phyloP scores from a whole-genome alignment of 306 rosid species.

The Cucumis hystrix region DNA sequence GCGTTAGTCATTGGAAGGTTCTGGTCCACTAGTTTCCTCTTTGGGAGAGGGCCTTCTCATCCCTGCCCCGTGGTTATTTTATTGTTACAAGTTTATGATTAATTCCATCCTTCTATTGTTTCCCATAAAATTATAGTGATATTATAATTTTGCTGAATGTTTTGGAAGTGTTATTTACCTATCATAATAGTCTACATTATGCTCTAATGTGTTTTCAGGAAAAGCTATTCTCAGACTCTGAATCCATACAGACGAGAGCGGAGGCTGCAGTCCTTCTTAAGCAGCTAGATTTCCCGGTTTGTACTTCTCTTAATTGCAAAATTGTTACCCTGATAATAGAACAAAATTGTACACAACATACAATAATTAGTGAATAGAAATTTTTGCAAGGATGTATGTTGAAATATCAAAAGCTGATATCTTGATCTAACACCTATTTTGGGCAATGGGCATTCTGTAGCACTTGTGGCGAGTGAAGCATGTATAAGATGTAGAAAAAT shows the following conservation, averaged over 20 bases:
- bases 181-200: neutral
- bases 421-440: neutral
- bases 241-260: conserved; percentile 86
- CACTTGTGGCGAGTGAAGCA: neutral
- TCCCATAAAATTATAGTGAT: neutral
- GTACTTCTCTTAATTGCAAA: conserved; percentile 11
- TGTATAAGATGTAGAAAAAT: neutral
- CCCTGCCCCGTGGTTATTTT: too few relatives aligned
- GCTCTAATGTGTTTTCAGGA: conserved; percentile 37
- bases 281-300: conserved; percentile 78
- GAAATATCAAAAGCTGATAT: neutral
- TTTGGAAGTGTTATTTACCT: neutral
- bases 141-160: neutral
- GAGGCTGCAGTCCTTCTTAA: conserved; percentile 95
- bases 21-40: too few relatives aligned
- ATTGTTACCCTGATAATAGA: neutral
- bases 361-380: neutral
- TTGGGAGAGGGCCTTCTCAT: too few relatives aligned
- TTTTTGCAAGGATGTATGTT: neutral
- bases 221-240: conserved; percentile 82
- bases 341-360: neutral
- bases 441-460: neutral
- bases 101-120: neutral
- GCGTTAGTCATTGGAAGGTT: too few relatives aligned
- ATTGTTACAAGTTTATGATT: too few relatives aligned